Evolutionary conservation across 495 filamentous ascomycete species (phyloP).

Genomic region (Trichoderma erinaceum): DNA sequence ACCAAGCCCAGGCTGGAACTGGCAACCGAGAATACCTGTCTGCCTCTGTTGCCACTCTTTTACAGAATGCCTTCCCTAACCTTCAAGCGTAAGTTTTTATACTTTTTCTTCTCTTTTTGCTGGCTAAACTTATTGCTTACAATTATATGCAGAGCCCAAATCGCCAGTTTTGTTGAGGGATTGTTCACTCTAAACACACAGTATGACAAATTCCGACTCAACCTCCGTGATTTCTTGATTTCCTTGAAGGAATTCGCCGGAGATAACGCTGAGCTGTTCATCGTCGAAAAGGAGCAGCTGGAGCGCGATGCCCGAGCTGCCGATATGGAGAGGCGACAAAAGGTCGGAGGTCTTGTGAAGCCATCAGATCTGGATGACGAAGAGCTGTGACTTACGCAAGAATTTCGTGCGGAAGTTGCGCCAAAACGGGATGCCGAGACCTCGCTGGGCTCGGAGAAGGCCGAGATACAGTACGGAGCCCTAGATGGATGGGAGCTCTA

Average conservation of each 20-base stretch:
- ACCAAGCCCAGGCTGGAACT: slow-evolving; percentile 74
- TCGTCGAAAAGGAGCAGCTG: slow-evolving; percentile 85
- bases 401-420: slow-evolving; percentile 55
- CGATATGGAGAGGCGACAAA: slow-evolving; percentile 81
- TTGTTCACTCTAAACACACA: slow-evolving; percentile 77
- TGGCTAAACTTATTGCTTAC: slow-evolving; percentile 30
- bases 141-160: slow-evolving; percentile 59
- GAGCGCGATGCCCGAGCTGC: slow-evolving; percentile 69
- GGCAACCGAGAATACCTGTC: slow-evolving; percentile 82
- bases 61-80: slow-evolving; percentile 89
- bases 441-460: slow-evolving; percentile 19
- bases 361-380: slow-evolving; percentile 85
- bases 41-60: slow-evolving; percentile 75
- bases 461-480: slow-evolving; percentile 23
- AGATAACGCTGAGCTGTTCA: slow-evolving; percentile 87
- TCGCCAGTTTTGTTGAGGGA: slow-evolving; percentile 78
- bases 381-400: slow-evolving; percentile 78
- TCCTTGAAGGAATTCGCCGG: slow-evolving; percentile 94
- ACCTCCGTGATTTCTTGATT: slow-evolving; percentile 94
- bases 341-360: slow-evolving; percentile 86
- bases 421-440: slow-evolving; percentile 25
- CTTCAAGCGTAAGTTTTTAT: slow-evolving; percentile 72
- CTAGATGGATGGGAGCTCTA: slow-evolving; percentile 50
- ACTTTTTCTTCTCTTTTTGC: not conserved
- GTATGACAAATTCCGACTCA: slow-evolving; percentile 83